Base-by-base conservation (phyloP, 768 basidiomycete genomes). In the Termitomyces sp. region DNA sequence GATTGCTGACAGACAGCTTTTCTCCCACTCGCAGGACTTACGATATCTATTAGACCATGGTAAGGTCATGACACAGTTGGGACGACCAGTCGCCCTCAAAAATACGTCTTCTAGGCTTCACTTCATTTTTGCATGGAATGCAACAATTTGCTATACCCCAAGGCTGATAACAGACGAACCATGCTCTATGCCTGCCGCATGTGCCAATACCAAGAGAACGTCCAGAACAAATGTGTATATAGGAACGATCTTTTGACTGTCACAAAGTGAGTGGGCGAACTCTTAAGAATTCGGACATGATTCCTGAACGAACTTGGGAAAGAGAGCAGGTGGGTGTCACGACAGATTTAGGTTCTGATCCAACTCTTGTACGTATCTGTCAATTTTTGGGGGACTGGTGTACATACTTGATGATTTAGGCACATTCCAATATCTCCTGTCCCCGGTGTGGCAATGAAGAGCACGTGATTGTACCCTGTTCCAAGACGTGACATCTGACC, bases 241-340 rank as follows among this genome's bases (percentile, higher is more conserved):
- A 79, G 86, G 66, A 96, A 98, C 57, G 96, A 98, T 73, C 72
- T 98, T 73, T 73, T 97, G 64, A 96, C 91, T 0, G 88, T 94
- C 35, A 94, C 95, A 56, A 94, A 92, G 96, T 96, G 61, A 47
- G 75, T 69, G 3, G 19, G n/a, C 3, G 59, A 16, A 16, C 14
- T 37, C 28, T 30, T 34, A 25, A 65, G 63, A 77, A 70, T 6
- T 30, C 45, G 43, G 51, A 25, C 37, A n/a, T 39, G 40, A 25
- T 52, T 28, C 27, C 58, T 57, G 44, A 59, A 34, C 27, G 14
- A 12, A 37, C 34, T 41, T 43, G 44, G n/a, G 28, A 65, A 17
- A 98, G 95, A 72, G 95, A 98, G 71, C 91, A 96, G 72, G 83
- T 91, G 16, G 96, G 96, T 40, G 88, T 96, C 32, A 96, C 91